Percentiles rank a stretch among this genome's conserved stretches.
Evolutionary conservation across 148 eudicot species (phyloP).

Genomic region (Silene uniflora): DNA sequence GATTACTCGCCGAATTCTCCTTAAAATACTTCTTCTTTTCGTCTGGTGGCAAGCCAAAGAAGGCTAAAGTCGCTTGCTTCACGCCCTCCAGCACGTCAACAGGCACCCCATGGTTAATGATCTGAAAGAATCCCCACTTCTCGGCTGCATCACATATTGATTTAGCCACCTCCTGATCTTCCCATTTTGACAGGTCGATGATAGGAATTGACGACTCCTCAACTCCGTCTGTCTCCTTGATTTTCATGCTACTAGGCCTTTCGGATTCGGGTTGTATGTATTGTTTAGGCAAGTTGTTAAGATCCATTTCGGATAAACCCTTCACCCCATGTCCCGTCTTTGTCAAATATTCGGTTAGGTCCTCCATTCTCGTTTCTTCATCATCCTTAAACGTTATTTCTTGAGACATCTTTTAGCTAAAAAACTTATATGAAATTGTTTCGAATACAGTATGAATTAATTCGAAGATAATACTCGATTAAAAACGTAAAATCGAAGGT

Average conservation of each 20-base stretch:
- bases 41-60: conserved; percentile 35
- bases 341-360: conserved; percentile 27
- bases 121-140: conserved; percentile 53
- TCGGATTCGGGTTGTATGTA: conserved; percentile 48
- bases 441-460: too few species aligned
- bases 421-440: too few species aligned
- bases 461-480: too few species aligned
- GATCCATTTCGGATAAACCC: conserved; percentile 40
- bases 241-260: conserved; percentile 26
- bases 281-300: conserved; percentile 35
- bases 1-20: conserved; percentile 39
- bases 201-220: conserved; percentile 39
- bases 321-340: conserved; percentile 45
- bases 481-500: too few species aligned
- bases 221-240: conserved; percentile 1
- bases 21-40: conserved; percentile 44
- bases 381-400: conserved; percentile 9
- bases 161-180: conserved; percentile 26
- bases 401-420: conserved; percentile 15
- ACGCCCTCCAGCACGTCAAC: conserved; percentile 34
- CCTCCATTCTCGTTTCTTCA: conserved; percentile 7
- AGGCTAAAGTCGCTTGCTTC: conserved; percentile 35
- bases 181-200: conserved; percentile 47
- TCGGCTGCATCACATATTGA: conserved; percentile 49
- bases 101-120: conserved; percentile 52